Evolutionary conservation across 371 early-diverging fungal genomes (phyloP).

Genomic region (Amoeboradix gromovi): DNA sequence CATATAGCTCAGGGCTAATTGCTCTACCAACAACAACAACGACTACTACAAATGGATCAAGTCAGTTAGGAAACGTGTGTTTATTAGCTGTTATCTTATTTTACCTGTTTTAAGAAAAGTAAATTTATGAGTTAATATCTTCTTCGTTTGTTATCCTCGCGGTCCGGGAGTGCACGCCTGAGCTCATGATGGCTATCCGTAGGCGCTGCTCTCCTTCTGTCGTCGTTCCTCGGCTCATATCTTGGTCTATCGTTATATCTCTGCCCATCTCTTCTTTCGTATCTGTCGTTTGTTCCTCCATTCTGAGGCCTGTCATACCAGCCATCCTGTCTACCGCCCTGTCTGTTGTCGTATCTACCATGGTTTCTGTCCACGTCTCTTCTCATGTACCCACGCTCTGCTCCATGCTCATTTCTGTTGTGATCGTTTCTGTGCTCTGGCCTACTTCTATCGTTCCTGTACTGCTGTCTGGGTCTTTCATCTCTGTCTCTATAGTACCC

Average conservation of each 20-base stretch:
- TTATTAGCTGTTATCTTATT: no score
- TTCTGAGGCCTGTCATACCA: not conserved
- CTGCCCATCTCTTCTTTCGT: not conserved
- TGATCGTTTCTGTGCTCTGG: not conserved
- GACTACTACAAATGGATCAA: no score
- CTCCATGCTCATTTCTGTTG: not conserved
- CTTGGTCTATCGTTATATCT: not conserved
- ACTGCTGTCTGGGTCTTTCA: not conserved
- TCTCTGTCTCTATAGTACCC: not conserved
- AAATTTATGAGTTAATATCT: no score
- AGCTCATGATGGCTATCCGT: no score
- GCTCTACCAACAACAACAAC: no score
- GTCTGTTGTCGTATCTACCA: not conserved
- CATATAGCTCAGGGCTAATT: no score
- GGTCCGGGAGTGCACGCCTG: no score
- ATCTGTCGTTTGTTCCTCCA: no score
- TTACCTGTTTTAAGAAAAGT: no score
- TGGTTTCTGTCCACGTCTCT: not conserved
- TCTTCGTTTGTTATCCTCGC: no score
- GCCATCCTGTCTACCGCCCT: not conserved
- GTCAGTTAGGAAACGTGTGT: no score
- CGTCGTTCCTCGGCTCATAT: not conserved
- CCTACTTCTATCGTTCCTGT: not conserved
- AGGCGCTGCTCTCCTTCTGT: not conserved
- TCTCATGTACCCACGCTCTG: no score